Evolutionary conservation across 2,329 filamentous ascomycete genomes (phyloP).

Genomic region (Bimuria novae-zelandiae): DNA sequence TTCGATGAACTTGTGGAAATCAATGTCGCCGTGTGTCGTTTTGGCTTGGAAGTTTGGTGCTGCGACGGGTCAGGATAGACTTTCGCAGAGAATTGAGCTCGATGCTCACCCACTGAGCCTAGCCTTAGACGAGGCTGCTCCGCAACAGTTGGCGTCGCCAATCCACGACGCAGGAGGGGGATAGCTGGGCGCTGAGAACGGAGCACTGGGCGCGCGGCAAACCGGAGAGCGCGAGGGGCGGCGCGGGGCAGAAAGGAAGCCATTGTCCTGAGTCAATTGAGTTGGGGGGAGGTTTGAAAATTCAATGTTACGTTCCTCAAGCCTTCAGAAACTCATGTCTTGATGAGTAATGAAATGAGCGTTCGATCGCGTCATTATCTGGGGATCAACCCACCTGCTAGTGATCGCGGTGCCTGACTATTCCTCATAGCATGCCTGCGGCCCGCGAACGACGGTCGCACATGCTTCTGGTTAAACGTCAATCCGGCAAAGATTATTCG

Average conservation of each 20-base stretch:
- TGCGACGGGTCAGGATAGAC: conserved; percentile 25
- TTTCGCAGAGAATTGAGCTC: no score
- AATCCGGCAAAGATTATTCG: no score
- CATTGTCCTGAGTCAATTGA: conserved; percentile 11
- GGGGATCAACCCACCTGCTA: neutral
- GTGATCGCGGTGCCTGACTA: neutral
- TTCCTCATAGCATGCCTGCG: neutral
- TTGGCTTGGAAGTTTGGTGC: conserved; percentile 86
- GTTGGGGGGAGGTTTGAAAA: neutral
- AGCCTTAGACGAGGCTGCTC: conserved; percentile 51
- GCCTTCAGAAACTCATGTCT: neutral
- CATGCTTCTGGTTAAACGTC: neutral
- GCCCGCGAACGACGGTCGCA: no score
- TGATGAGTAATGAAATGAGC: conserved; percentile 2
- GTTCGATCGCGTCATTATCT: conserved; percentile 2
- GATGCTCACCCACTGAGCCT: conserved; percentile 46
- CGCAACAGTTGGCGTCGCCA: conserved; percentile 37
- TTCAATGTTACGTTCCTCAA: neutral
- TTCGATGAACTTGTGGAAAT: conserved; percentile 82
- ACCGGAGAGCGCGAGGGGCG: conserved; percentile 41
- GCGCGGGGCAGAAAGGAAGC: conserved; percentile 26
- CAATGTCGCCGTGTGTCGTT: conserved; percentile 76
- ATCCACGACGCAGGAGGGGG: conserved; percentile 44
- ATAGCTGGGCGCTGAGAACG: conserved; percentile 29
- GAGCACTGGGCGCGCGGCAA: conserved; percentile 31